phyloP scores from a whole-genome alignment of 768 basidiomycete genomes.

The Chiua virens region DNA sequence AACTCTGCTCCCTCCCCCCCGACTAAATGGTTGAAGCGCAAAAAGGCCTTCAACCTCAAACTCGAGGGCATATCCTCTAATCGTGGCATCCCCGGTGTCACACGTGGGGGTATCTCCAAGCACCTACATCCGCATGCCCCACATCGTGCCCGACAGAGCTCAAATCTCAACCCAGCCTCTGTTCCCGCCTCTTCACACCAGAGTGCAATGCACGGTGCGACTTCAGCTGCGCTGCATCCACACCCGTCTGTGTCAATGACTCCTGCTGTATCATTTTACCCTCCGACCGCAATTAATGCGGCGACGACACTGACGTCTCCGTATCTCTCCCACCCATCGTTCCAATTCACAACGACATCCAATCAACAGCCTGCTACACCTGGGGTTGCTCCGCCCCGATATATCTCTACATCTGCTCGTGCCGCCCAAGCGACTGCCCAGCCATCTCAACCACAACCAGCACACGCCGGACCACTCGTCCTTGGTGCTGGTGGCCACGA shows the following conservation, averaged over 20 bases:
- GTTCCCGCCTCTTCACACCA: slow-evolving; percentile 21
- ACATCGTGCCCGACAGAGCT: slow-evolving; percentile 31
- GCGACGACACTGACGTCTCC: slow-evolving; percentile 33
- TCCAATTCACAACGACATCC: slow-evolving; percentile 21
- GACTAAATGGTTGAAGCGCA: slow-evolving; percentile 53
- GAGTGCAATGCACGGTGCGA: slow-evolving; percentile 7
- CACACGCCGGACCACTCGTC: slow-evolving; percentile 24
- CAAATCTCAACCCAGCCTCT: slow-evolving; percentile 32
- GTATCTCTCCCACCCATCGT: slow-evolving; percentile 30
- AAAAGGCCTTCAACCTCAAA: slow-evolving; percentile 56
- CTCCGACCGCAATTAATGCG: slow-evolving; percentile 30
- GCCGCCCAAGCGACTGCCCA: slow-evolving; percentile 7
- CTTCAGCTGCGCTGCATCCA: slow-evolving; percentile 14
- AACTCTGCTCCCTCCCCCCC: slow-evolving; percentile 26
- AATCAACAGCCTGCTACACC: slow-evolving; percentile 14
- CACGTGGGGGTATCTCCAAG: slow-evolving; percentile 28
- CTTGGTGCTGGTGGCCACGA: slow-evolving; percentile 35
- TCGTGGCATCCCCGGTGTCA: slow-evolving; percentile 17
- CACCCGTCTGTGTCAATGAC: slow-evolving; percentile 17
- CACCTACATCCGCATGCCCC: slow-evolving; percentile 23
- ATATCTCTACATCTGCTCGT: slow-evolving; percentile 12
- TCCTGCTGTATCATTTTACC: slow-evolving; percentile 23
- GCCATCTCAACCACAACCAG: slow-evolving; percentile 8
- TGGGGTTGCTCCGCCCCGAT: slow-evolving; percentile 8
- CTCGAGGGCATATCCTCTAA: slow-evolving; percentile 43